Evolutionary conservation across 2,329 filamentous ascomycete genomes (phyloP).

Genomic region (Hymenoscyphus salicellus): DNA sequence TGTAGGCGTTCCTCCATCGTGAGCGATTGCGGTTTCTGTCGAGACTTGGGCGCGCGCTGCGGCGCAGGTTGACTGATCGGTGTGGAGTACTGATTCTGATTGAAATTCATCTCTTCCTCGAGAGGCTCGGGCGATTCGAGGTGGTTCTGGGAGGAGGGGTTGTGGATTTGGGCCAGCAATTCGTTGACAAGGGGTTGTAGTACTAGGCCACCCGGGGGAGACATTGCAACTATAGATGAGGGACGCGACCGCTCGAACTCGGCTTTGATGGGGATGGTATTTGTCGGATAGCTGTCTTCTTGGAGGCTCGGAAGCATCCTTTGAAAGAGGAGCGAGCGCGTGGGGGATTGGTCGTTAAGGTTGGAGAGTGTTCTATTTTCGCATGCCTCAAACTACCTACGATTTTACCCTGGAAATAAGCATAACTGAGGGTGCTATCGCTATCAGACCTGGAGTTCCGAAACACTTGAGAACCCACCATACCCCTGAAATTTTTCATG

Average conservation of each 20-base stretch:
- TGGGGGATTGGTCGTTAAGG: conserved; percentile 3
- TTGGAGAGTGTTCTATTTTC: conserved; percentile 6
- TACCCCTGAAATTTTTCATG: neutral
- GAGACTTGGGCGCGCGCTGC: conserved; percentile 14
- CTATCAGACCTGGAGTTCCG: conserved; percentile 1
- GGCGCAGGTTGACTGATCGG: conserved; percentile 11
- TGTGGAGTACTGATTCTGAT: conserved; percentile 4
- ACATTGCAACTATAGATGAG: conserved; percentile 25
- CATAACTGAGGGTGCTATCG: conserved; percentile 9
- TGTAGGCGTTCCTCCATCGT: conserved; percentile 35
- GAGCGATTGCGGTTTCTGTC: conserved; percentile 14
- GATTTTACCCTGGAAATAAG: conserved; percentile 7
- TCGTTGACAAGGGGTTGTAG: conserved; percentile 19
- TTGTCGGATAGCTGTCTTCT: conserved; percentile 22
- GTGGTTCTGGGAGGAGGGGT: conserved; percentile 23
- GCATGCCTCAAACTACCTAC: conserved; percentile 7
- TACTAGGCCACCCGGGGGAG: conserved; percentile 14
- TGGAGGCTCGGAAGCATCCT: conserved; percentile 17
- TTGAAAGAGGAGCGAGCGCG: conserved; percentile 6
- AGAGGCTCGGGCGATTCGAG: conserved; percentile 31
- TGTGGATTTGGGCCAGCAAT: conserved; percentile 26
- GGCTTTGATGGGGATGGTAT: conserved; percentile 30
- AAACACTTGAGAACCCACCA: conserved; percentile 3
- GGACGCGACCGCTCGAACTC: conserved; percentile 24
- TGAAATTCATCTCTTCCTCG: conserved; percentile 19